phyloP scores from a whole-genome alignment of 805 yeast species.

The Yamadazyma olivae region DNA sequence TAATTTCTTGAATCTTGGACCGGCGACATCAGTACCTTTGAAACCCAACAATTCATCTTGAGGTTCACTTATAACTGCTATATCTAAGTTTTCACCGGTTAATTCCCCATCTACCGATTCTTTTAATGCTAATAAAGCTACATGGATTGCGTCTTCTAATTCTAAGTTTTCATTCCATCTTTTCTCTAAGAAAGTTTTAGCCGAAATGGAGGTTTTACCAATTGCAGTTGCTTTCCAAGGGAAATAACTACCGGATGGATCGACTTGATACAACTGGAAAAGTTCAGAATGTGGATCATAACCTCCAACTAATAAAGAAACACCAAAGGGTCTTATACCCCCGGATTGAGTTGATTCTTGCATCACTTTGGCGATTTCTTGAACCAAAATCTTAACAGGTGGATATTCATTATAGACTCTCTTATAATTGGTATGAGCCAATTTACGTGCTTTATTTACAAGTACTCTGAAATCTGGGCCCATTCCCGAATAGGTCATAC shows the following conservation, averaged over 20 bases:
- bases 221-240: conserved; percentile 99
- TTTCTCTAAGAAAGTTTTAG: conserved; percentile 94
- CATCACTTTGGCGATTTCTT: conserved; percentile 93
- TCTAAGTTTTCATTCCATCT: conserved; percentile 98
- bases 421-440: conserved; percentile 89
- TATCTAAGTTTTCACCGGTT: conserved; percentile 94
- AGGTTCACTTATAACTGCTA: conserved; percentile 80
- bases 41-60: conserved; percentile 80
- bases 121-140: conserved; percentile 88
- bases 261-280: conserved; percentile 90
- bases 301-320: conserved; percentile 90
- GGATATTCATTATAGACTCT: conserved; percentile 95
- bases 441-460: conserved; percentile 89
- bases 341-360: conserved; percentile 99
- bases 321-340: conserved; percentile 99
- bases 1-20: conserved; percentile 87
- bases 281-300: conserved; percentile 69
- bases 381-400: conserved; percentile 89
- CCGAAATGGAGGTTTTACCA: conserved; percentile 94
- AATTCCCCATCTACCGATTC: conserved; percentile 98
- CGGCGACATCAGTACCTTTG: conserved; percentile 75
- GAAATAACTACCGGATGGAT: conserved; percentile 95
- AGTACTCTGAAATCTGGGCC: conserved; percentile 97
- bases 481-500: conserved; percentile 97
- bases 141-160: conserved; percentile 96